Evolutionary conservation across 805 yeast species (phyloP).

Genomic region (Spencermartinsiella europaea): DNA sequence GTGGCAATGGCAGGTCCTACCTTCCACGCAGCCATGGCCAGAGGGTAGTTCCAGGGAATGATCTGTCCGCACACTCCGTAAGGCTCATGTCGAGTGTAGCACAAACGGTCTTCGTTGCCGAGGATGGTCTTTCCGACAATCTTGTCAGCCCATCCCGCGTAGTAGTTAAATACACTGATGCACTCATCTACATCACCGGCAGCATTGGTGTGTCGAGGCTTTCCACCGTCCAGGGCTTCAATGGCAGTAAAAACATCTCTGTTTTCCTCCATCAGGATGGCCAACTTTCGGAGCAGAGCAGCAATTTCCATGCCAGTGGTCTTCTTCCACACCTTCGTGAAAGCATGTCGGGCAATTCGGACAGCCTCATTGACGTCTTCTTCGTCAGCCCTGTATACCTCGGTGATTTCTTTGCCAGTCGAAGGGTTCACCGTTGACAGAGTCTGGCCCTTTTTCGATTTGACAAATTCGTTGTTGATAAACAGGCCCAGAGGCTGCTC

Average conservation of each 20-base stretch:
- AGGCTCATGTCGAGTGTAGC: constrained; percentile 82
- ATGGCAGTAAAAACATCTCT: constrained; percentile 69
- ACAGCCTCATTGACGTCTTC: constrained; percentile 85
- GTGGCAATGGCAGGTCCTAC: constrained; percentile 89
- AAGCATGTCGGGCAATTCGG: constrained; percentile 76
- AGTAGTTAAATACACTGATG: constrained; percentile 66
- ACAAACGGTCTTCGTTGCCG: constrained; percentile 68
- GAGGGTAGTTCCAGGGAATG: constrained; percentile 96
- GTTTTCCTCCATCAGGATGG: constrained; percentile 70
- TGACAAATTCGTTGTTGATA: constrained; percentile 72
- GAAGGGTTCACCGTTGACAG: constrained; percentile 63
- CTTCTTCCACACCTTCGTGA: constrained; percentile 63
- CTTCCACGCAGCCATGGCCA: constrained; percentile 93
- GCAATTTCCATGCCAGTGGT: constrained; percentile 67
- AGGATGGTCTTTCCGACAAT: constrained; percentile 65
- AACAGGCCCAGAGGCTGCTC: constrained; percentile 80
- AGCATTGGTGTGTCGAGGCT: constrained; percentile 55
- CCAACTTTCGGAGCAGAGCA: constrained; percentile 58
- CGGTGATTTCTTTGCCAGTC: constrained; percentile 65
- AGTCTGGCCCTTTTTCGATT: constrained; percentile 53
- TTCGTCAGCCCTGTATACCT: constrained; percentile 67
- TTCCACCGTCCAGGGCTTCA: constrained; percentile 88
- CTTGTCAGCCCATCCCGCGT: constrained; percentile 92
- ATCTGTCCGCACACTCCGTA: constrained; percentile 94
- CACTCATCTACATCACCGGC: constrained; percentile 71